Evolutionary conservation across 345 rosid genomes (phyloP).

Genomic region (Turritis glabra): DNA sequence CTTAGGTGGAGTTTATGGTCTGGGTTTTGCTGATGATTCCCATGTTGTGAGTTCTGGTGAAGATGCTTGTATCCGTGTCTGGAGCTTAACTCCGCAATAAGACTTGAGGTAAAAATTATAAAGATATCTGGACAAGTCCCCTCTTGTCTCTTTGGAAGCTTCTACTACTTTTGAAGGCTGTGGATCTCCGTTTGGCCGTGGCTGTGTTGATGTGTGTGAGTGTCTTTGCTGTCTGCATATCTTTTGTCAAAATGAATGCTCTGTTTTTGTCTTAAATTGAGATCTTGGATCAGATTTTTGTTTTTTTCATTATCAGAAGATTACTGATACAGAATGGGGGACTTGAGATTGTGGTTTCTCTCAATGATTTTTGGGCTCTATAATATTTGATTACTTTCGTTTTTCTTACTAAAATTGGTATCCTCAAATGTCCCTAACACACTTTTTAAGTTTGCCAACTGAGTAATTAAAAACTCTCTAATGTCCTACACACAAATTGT

Average conservation of each 20-base stretch:
- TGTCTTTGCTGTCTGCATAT: slow-evolving; percentile 15
- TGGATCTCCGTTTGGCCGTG: slow-evolving; percentile 22
- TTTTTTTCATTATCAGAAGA: neutral
- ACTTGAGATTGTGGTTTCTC: neutral
- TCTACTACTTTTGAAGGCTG: slow-evolving; percentile 16
- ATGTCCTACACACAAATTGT: no score
- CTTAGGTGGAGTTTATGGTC: slow-evolving; percentile 86
- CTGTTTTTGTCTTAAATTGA: neutral
- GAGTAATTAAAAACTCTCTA: no score
- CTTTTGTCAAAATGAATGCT: neutral
- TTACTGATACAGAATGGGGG: neutral
- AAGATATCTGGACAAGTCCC: neutral
- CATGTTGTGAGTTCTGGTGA: slow-evolving; percentile 84
- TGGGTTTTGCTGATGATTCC: slow-evolving; percentile 65
- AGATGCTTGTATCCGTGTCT: slow-evolving; percentile 86
- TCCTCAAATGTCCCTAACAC: neutral
- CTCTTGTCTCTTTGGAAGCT: slow-evolving; percentile 18
- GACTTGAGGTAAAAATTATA: neutral
- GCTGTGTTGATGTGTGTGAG: slow-evolving; percentile 22
- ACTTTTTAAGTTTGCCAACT: no score
- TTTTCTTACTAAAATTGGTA: neutral
- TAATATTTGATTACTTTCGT: neutral
- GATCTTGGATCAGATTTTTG: neutral
- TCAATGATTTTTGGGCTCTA: neutral
- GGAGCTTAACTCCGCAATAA: slow-evolving; percentile 53